These are phyloP conservation scores for Myxozyma monticola DNA, from an alignment of 805 yeast species.

Conservation along the genomic window DNA sequence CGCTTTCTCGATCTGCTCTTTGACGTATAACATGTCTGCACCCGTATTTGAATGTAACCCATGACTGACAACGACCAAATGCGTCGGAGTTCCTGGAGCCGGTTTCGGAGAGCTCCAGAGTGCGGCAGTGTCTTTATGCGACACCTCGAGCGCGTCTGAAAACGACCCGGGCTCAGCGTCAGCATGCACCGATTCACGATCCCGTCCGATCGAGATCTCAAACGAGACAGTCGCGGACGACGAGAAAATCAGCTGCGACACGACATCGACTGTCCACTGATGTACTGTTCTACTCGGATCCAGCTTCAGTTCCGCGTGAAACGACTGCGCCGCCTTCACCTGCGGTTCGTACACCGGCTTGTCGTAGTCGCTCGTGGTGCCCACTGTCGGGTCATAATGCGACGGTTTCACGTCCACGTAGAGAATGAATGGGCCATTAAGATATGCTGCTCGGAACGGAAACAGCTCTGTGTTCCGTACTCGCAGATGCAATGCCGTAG, in stretches of 20 bases:
- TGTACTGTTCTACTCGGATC: conserved; percentile 47
- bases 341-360: conserved; percentile 46
- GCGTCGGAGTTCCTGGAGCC: conserved; percentile 57
- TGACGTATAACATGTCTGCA: conserved; percentile 85
- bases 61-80: conserved; percentile 83
- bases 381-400: conserved; percentile 56
- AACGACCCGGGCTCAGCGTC: conserved; percentile 27
- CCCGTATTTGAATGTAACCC: conserved; percentile 89
- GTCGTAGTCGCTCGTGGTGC: conserved; percentile 41
- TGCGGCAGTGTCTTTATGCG: conserved; percentile 56
- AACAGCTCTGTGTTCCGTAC: conserved; percentile 25
- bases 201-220: conserved; percentile 54
- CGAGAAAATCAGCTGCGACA: conserved; percentile 76
- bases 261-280: conserved; percentile 77
- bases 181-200: conserved; percentile 31
- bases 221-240: conserved; percentile 67
- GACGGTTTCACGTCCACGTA: conserved; percentile 77
- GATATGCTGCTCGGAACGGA: conserved; percentile 64
- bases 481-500: conserved; percentile 13
- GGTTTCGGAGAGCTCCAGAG: conserved; percentile 75
- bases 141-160: conserved; percentile 35
- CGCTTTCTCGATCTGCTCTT: conserved; percentile 69
- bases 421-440: conserved; percentile 85
- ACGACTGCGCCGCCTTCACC: conserved; percentile 70
- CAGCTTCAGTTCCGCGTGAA: conserved; percentile 55